A percentile compares a stretch with the other conserved stretches of the same genome.
phyloP scores from a whole-genome alignment of 345 rosid species.

The Aegle marmelos region DNA sequence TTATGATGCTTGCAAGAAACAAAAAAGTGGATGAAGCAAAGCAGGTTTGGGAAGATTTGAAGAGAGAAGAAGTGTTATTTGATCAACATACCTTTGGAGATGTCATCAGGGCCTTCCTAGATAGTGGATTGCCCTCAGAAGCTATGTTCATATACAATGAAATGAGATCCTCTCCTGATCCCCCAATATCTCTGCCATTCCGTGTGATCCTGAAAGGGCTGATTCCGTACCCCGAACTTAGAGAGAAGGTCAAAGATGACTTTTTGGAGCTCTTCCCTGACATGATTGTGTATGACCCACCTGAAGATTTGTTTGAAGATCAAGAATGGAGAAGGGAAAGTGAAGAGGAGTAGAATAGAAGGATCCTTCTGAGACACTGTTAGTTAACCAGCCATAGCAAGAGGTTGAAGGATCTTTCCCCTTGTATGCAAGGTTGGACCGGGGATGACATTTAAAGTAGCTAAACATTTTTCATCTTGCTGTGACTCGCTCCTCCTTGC shows the following conservation, averaged over 20 bases:
- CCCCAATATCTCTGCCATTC: constrained; percentile 81
- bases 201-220: constrained; percentile 93
- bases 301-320: constrained; percentile 74
- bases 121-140: constrained; percentile 54
- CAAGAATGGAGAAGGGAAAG: constrained; percentile 37
- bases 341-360: constrained; percentile 51
- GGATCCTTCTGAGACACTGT: neutral
- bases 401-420: neutral
- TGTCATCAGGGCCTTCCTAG: constrained; percentile 56
- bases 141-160: constrained; percentile 82
- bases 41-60: constrained; percentile 80
- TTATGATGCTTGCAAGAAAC: constrained; percentile 91
- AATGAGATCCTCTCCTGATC: constrained; percentile 88
- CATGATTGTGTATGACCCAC: constrained; percentile 86
- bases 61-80: constrained; percentile 71
- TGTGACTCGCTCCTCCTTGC: neutral
- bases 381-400: neutral
- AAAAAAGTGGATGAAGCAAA: constrained; percentile 56
- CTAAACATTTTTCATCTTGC: neutral
- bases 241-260: constrained; percentile 80
- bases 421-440: neutral
- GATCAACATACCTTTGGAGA: constrained; percentile 78
- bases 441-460: neutral
- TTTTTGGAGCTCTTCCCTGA: constrained; percentile 86
- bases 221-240: constrained; percentile 69